phyloP scores from a whole-genome alignment of 2,329 filamentous ascomycete genomes.

The Coniella vitis region DNA sequence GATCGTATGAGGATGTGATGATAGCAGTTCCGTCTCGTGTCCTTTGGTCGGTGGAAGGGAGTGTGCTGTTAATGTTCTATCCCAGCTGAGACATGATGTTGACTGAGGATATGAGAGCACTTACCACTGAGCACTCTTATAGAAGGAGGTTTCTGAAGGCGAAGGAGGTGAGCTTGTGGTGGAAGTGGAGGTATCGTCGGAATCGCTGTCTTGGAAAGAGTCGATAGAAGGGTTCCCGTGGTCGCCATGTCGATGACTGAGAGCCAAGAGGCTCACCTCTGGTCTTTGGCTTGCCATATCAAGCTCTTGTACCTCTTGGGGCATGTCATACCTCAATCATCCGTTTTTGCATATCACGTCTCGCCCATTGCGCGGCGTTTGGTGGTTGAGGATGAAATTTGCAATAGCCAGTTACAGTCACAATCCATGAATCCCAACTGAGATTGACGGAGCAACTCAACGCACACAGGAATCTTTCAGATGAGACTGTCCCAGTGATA shows the following conservation, averaged over 20 bases:
- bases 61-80: neutral
- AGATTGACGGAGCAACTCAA: no score
- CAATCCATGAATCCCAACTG: no score
- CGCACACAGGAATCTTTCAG: no score
- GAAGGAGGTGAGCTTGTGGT: neutral
- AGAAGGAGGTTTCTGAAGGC: conserved; percentile 23
- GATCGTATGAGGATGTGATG: conserved; percentile 47
- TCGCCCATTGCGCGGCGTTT: no score
- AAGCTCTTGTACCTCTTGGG: neutral
- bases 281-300: conserved; percentile 7
- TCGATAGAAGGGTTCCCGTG: neutral
- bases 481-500: no score
- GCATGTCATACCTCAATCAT: no score
- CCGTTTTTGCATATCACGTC: no score
- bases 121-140: conserved; percentile 36
- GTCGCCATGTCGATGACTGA: neutral
- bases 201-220: conserved; percentile 1
- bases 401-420: no score
- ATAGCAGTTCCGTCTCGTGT: conserved; percentile 54
- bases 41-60: conserved; percentile 29
- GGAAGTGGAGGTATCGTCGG: conserved; percentile 6
- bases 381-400: no score
- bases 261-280: conserved; percentile 10
- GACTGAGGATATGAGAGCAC: no score
- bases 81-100: neutral